Evolutionary conservation across 495 filamentous ascomycete species (phyloP), one percentile per base, ranked within the genome.

Genomic region (Penicillium bialowiezense): DNA sequence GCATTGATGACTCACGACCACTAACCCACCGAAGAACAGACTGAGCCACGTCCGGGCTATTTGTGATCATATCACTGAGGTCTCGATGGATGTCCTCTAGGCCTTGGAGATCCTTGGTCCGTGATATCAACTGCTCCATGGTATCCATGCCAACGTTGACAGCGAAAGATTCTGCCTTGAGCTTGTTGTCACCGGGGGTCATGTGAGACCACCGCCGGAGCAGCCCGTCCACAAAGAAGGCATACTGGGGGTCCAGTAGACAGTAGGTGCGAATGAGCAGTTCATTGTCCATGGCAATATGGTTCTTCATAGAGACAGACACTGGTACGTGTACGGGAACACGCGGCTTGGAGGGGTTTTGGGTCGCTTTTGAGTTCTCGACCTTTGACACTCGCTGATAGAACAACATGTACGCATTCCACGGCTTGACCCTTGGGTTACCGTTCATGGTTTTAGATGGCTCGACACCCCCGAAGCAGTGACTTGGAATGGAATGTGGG

Each of bases 321-420:
- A 92, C 62, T 0, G 74, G 58, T 10, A 87, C 70, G 32, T 76
- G 80, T 7, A 86, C 69, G 5, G 84, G 82, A 34, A 68, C 65
- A 7, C 67, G 53, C 34, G 57, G 46, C 10, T 60, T 59, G n/a
- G 47, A 41, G 4, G 64, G 65, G 44, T 64, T 59, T 44, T 68
- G 66, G 9, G 39, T 34, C 15, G 58, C 41, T 26, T 56, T 60
- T 12, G 62, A 59, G 6, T 60, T 50, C 4, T 79, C 74, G 47
- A 89, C 73, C 10, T 80, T 81, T 1, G 86, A 83, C 4, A 85
- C 83, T 48, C 93, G 80, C 62, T 96, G 87, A 60, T 97, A 99
- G 69, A 99, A 97, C 32, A 99, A 77, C 90, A 97, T 96, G 59
- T 99, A 99, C 14, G 91, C 93, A 66, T 87, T 95, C 72, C 84